Percentiles rank a stretch among this genome's conserved stretches.
Conservation (phyloP, 139 green algal genomes). For the Prasinococcaceae sp. region DNA sequence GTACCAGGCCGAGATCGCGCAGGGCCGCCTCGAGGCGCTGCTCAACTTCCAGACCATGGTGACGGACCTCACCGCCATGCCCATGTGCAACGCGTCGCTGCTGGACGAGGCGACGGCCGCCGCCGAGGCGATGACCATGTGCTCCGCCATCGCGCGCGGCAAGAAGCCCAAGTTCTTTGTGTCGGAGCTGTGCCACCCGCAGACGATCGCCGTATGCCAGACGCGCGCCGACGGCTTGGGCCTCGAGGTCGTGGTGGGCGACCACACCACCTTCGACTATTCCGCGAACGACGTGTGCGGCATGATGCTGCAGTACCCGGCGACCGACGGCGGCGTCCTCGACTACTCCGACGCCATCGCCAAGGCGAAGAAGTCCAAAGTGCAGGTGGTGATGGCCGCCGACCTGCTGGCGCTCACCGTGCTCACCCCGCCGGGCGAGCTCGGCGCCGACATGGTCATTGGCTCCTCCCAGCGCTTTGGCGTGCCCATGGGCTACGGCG, state of each 20-base stretch:
- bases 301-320: constrained; percentile 91
- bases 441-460: constrained; percentile 93
- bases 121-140: constrained; percentile 99
- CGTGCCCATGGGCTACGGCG: constrained; percentile 95
- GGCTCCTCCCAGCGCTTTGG: constrained; percentile 90
- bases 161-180: constrained; percentile 96
- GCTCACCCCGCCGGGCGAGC: constrained; percentile 86
- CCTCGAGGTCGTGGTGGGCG: constrained; percentile 60
- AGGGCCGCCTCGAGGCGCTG: constrained; percentile 84
- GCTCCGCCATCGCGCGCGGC: constrained; percentile 66
- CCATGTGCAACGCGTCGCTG: constrained; percentile 83
- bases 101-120: constrained; percentile 96
- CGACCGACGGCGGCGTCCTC: constrained; percentile 73
- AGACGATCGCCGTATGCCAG: constrained; percentile 91
- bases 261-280: constrained; percentile 33
- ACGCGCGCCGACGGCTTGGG: constrained; percentile 90
- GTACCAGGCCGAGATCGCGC: constrained; percentile 75
- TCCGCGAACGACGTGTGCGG: constrained; percentile 81
- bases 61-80: constrained; percentile 79
- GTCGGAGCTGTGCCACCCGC: constrained; percentile 82
- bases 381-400: constrained; percentile 51
- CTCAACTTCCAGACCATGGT: constrained; percentile 99
- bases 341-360: constrained; percentile 58
- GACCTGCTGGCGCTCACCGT: constrained; percentile 90
- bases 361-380: constrained; percentile 22